phyloP scores from a whole-genome alignment of 2,329 filamentous ascomycete species.

The Arthrinium phaeospermum region DNA sequence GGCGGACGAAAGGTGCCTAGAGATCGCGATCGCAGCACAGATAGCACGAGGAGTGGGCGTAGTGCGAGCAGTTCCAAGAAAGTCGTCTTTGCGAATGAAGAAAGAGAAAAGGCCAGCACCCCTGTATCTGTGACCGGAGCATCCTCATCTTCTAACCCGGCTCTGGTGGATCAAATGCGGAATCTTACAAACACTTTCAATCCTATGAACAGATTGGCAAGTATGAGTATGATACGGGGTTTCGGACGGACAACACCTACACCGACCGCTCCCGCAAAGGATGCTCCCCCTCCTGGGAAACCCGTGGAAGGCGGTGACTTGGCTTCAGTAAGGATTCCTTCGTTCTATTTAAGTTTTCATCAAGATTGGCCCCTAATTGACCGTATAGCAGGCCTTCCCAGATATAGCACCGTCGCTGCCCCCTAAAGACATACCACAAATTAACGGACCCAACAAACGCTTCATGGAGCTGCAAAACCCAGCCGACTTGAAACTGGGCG shows the following conservation, averaged over 20 bases:
- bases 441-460: slow-evolving; percentile 71
- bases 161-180: slow-evolving; percentile 79
- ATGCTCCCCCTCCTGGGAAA: slow-evolving; percentile 34
- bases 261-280: slow-evolving; percentile 46
- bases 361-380: not conserved
- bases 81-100: slow-evolving; percentile 54
- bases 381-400: slow-evolving; percentile 58
- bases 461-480: slow-evolving; percentile 77
- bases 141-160: slow-evolving; percentile 53
- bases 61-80: slow-evolving; percentile 67
- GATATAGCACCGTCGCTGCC: slow-evolving; percentile 62
- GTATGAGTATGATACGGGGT: slow-evolving; percentile 75
- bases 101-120: slow-evolving; percentile 46
- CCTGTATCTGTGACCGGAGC: slow-evolving; percentile 39
- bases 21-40: slow-evolving; percentile 69
- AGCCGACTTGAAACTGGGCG: slow-evolving; percentile 73
- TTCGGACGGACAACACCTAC: slow-evolving; percentile 67
- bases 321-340: slow-evolving; percentile 54
- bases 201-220: slow-evolving; percentile 77
- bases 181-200: slow-evolving; percentile 82
- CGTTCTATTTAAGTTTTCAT: not conserved
- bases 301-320: slow-evolving; percentile 60
- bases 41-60: slow-evolving; percentile 69
- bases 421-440: slow-evolving; percentile 59
- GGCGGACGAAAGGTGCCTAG: slow-evolving; percentile 66